Conservation (phyloP, 2,329 filamentous ascomycete species). For the Paracoccidioides brasiliensis region DNA sequence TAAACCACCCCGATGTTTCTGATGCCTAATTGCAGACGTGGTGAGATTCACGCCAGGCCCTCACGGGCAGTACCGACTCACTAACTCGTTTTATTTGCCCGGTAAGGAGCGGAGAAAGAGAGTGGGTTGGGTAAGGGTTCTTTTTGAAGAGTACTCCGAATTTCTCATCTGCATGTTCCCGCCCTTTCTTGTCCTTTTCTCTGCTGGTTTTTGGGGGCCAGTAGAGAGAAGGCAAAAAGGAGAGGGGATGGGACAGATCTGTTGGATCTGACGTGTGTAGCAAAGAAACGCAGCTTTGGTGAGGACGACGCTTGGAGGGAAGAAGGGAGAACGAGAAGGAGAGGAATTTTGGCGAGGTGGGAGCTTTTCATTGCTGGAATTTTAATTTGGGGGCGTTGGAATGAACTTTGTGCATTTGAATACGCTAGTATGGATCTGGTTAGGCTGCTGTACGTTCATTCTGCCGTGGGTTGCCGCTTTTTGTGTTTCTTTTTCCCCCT, state of each 20-base stretch:
- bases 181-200: slow-evolving; percentile 4
- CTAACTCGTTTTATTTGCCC: slow-evolving; percentile 21
- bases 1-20: slow-evolving; percentile 65
- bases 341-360: slow-evolving; percentile 7
- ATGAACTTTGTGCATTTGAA: not conserved
- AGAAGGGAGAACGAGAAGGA: slow-evolving; percentile 19
- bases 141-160: slow-evolving; percentile 88
- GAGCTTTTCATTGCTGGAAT: slow-evolving; percentile 4
- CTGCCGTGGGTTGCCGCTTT: too few species aligned
- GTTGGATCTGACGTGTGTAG: slow-evolving; percentile 55
- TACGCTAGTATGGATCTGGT: not conserved
- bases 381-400: not conserved
- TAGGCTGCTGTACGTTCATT: not conserved
- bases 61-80: slow-evolving; percentile 55
- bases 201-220: not conserved
- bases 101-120: slow-evolving; percentile 17
- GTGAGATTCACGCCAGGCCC: slow-evolving; percentile 63
- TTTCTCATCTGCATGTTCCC: slow-evolving; percentile 73
- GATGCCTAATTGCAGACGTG: slow-evolving; percentile 78
- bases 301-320: slow-evolving; percentile 61
- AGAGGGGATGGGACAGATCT: not conserved
- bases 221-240: not conserved
- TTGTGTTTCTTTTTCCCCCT: not conserved
- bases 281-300: slow-evolving; percentile 94
- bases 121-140: slow-evolving; percentile 23